A percentile compares a stretch with the other conserved stretches of the same genome.
These are phyloP conservation scores for Striga asiatica DNA, from an alignment of 257 asterid genomes.

Conservation along the genomic window DNA sequence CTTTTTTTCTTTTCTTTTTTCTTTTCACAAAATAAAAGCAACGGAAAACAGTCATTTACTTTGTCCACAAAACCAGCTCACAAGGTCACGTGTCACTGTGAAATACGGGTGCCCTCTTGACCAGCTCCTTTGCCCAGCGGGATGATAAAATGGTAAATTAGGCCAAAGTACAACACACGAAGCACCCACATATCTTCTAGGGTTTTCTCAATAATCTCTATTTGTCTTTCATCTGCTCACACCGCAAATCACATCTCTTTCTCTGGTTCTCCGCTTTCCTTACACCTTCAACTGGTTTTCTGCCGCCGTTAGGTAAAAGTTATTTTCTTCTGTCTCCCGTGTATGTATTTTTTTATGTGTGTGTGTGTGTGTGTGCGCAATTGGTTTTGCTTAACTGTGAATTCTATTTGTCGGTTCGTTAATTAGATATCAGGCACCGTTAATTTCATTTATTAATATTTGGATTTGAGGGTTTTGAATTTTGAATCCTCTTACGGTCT, in stretches of 20 bases:
- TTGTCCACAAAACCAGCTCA: slow-evolving; percentile 3
- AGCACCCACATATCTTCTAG: neutral
- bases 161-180: neutral
- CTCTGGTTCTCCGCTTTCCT: neutral
- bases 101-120: neutral
- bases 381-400: neutral
- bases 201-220: neutral
- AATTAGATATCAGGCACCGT: neutral
- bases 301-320: neutral
- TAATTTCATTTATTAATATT: neutral
- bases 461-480: neutral
- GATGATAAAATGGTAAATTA: neutral
- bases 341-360: neutral
- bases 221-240: neutral
- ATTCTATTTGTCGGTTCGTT: neutral
- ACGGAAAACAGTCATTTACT: too few relatives aligned
- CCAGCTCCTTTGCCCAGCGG: neutral
- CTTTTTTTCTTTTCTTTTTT: too few relatives aligned
- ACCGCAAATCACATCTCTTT: neutral
- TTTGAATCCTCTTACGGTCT: neutral
- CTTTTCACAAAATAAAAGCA: too few relatives aligned
- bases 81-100: slow-evolving; percentile 8
- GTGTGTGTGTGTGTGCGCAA: neutral
- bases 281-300: neutral
- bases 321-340: neutral